Evolutionary conservation across 2,329 filamentous ascomycete species (phyloP).

Genomic region (Berkeleyomyces rouxiae): DNA sequence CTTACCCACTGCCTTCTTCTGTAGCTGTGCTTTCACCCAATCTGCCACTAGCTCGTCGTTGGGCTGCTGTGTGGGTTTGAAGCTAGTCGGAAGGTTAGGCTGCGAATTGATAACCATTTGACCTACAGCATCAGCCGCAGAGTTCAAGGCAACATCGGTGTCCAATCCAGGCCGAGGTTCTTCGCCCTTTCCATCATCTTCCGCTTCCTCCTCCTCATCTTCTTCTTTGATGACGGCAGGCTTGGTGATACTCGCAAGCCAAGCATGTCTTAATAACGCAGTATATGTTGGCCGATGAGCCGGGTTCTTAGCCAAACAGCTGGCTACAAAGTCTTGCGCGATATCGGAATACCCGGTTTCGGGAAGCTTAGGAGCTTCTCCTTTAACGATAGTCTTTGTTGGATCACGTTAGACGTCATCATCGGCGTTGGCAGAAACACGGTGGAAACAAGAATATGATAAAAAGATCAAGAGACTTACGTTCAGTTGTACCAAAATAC

Average conservation of each 20-base stretch:
- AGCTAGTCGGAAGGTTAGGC: neutral
- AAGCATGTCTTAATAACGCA: conserved; percentile 75
- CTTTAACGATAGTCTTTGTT: conserved; percentile 85
- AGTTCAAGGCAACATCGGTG: neutral
- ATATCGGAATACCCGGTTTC: conserved; percentile 58
- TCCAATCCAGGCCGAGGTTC: neutral
- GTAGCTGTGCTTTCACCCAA: conserved; percentile 64
- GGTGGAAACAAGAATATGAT: neutral
- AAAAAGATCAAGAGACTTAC: conserved; percentile 40
- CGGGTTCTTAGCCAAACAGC: conserved; percentile 84
- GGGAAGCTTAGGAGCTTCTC: conserved; percentile 81
- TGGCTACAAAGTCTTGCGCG: conserved; percentile 72
- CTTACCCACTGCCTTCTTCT: conserved; percentile 31
- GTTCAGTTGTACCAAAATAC: conserved; percentile 92
- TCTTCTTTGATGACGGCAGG: conserved; percentile 59
- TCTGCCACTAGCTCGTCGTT: conserved; percentile 66
- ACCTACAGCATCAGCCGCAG: neutral
- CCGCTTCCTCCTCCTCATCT: conserved; percentile 42
- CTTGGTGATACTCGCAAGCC: conserved; percentile 62
- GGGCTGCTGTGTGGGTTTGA: conserved; percentile 23
- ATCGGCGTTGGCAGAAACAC: neutral
- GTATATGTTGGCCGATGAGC: conserved; percentile 86
- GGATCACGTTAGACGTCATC: neutral
- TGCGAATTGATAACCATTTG: neutral
- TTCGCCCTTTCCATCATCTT: conserved; percentile 14